Conservation (phyloP, 2,329 filamentous ascomycete genomes). For the Colletotrichum godetiae region DNA sequence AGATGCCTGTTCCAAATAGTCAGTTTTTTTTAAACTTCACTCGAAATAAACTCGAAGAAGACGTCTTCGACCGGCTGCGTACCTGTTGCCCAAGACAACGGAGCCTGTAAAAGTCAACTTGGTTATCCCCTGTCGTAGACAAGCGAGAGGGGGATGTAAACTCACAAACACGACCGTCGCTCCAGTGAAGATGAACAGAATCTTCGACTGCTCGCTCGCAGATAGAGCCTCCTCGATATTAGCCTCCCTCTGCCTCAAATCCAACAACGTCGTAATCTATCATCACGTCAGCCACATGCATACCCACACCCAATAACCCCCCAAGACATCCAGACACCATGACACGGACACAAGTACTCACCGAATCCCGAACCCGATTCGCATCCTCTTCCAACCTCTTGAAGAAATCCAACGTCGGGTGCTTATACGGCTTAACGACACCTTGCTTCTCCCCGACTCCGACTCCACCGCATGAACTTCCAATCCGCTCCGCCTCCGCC, state of each 20-base stretch:
- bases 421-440: slow-evolving; percentile 18
- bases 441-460: background rate
- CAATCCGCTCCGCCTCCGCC: background rate
- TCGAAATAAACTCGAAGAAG: background rate
- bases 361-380: slow-evolving; percentile 32
- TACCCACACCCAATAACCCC: background rate
- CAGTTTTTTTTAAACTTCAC: background rate
- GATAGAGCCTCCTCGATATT: slow-evolving; percentile 38
- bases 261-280: slow-evolving; percentile 35
- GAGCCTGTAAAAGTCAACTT: background rate
- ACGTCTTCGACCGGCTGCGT: background rate
- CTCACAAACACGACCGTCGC: slow-evolving; percentile 35
- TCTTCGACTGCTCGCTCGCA: slow-evolving; percentile 38
- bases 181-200: slow-evolving; percentile 36
- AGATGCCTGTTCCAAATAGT: slow-evolving; percentile 9
- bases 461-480: background rate
- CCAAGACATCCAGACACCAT: background rate
- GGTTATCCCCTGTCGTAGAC: background rate
- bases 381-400: slow-evolving; percentile 35
- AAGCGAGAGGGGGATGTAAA: rapidly evolving
- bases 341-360: background rate
- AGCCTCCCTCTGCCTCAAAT: slow-evolving; percentile 35
- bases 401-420: slow-evolving; percentile 36
- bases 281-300: background rate
- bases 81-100: slow-evolving; percentile 31